Evolutionary conservation across 306 rosid species (phyloP), one percentile per base, ranked within the genome.

Genomic region (Aeschynomene evenia): DNA sequence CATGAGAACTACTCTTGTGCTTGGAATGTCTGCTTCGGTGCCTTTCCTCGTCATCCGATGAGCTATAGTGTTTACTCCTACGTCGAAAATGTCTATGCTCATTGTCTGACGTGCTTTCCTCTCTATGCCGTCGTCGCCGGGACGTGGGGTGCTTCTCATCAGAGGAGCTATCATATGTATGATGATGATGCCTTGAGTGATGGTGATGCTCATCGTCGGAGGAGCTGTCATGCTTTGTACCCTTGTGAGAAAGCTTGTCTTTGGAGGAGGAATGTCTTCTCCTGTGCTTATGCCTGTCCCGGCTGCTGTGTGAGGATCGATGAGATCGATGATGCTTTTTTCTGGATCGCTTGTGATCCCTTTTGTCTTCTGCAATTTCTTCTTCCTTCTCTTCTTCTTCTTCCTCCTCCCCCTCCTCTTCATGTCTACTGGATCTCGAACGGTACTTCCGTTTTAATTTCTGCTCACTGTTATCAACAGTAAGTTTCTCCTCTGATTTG

Each of bases 391-490:
- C 66, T 51, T 64, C 79, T 8, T 67, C 73, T 58, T 65, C 72
- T 0, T 48, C 76, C 4, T 77, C 75, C 6, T 51, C 81, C 15
- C 55, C 86, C 29, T 76, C 80, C 24, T 63, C 80, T 45, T 77
- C 87, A 16, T 77, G 74, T 82, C 60, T 83, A 40, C 74, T 79
- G 59, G 89, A 81, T 68, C 84, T 86, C 49, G 90, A 72, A 0
- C 89, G 85, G 59, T 88, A 91, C 62, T 36, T 87, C 49, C 87
- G 75, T 81, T 83, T 91, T 6, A 86, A 81, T 13, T 86, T 80
- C 54, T 70, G 79, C 53, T 91, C 88, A 53, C 60, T 72, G 48
- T 43, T 68, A 31, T 79, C 83, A 33, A 53, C 49, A 49, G 64
- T 34, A 51, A 21, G 15, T 31, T 77, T 86, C 70, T 75, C 85